Conservation (phyloP, 768 basidiomycete species). For the Lepiota subincarnata region DNA sequence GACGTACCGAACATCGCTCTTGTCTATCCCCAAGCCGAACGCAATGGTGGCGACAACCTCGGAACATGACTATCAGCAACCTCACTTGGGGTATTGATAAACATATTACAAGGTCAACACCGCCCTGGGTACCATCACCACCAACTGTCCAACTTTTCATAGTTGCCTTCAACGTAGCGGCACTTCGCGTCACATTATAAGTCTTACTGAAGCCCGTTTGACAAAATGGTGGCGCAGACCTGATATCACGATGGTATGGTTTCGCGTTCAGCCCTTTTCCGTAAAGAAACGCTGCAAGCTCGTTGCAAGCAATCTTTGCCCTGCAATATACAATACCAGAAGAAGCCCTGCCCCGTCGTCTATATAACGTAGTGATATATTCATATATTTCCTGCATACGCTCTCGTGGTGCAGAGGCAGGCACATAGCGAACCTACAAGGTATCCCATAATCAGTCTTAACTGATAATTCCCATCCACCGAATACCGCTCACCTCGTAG, state of each 20-base stretch:
- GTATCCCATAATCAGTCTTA: not conserved
- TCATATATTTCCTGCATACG: conserved; percentile 64
- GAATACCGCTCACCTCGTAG: conserved; percentile 58
- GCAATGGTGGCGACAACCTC: conserved; percentile 79
- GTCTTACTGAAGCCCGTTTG: not conserved
- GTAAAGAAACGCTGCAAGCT: conserved; percentile 58
- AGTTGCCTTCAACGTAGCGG: conserved; percentile 50
- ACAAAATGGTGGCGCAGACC: conserved; percentile 29
- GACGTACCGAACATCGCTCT: conserved; percentile 63
- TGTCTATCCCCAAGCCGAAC: conserved; percentile 87
- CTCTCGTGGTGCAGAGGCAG: conserved; percentile 42
- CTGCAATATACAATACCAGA: conserved; percentile 81
- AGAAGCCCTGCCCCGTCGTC: conserved; percentile 52
- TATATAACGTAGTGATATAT: conserved; percentile 62
- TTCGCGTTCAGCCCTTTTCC: conserved; percentile 61
- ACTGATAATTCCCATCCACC: not conserved
- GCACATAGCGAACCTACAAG: conserved; percentile 58
- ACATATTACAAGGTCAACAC: conserved; percentile 55
- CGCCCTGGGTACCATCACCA: conserved; percentile 41
- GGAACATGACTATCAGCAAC: not conserved
- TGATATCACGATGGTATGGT: conserved; percentile 74
- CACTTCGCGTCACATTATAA: conserved; percentile 27
- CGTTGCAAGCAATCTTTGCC: conserved; percentile 61
- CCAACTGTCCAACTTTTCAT: conserved; percentile 57
- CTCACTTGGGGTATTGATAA: not conserved